Percentiles rank a stretch among this genome's conserved stretches.
These are phyloP conservation scores for Starmerella vaccinii DNA, from an alignment of 805 yeast genomes.

Conservation along the genomic window DNA sequence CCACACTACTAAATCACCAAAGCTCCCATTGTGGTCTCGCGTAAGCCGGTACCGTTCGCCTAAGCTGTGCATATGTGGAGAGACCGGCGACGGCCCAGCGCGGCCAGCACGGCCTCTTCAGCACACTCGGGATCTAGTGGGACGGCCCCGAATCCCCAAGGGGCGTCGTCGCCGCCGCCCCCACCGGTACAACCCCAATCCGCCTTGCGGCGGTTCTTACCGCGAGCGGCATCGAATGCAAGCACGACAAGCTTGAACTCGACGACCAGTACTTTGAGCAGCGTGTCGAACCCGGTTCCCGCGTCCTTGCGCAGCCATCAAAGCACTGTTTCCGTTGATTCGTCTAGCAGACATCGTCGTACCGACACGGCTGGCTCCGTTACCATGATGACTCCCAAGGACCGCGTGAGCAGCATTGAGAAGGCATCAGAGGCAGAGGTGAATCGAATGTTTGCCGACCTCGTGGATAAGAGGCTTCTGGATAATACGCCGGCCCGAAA, in stretches of 20 bases:
- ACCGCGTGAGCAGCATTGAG: slow-evolving; percentile 8
- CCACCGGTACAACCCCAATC: slow-evolving; percentile 6
- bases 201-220: slow-evolving; percentile 14
- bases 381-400: background rate
- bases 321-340: background rate
- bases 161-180: background rate
- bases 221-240: slow-evolving; percentile 12
- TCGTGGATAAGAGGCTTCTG: background rate
- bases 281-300: background rate
- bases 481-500: slow-evolving; percentile 8
- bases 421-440: slow-evolving; percentile 11
- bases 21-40: slow-evolving; percentile 3
- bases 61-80: slow-evolving; percentile 10
- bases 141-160: background rate
- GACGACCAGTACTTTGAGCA: background rate
- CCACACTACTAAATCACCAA: background rate
- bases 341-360: background rate
- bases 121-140: slow-evolving; percentile 1
- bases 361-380: background rate
- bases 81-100: slow-evolving; percentile 17
- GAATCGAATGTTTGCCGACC: slow-evolving; percentile 14
- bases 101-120: slow-evolving; percentile 10
- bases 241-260: slow-evolving; percentile 10
- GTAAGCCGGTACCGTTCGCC: slow-evolving; percentile 2
- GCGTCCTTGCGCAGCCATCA: slow-evolving; percentile 1